A percentile compares a stretch with the other conserved stretches of the same genome.
These are phyloP conservation scores for Aspergillus uvarum DNA, from an alignment of 2,329 filamentous ascomycete genomes.

Conservation along the genomic window DNA sequence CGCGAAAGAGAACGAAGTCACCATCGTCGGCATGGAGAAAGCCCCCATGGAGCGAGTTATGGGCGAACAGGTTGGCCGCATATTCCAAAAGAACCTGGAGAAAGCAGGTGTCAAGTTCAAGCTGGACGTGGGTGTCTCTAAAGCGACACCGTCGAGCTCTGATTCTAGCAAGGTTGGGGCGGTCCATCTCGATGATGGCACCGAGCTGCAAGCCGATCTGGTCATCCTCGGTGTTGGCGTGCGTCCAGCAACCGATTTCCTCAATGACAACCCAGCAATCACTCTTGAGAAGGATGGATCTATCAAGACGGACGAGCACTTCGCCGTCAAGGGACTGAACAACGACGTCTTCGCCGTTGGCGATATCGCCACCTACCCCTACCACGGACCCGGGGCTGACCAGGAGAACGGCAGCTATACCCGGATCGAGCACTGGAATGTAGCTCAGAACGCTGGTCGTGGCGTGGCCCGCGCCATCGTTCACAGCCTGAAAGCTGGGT, in stretches of 20 bases:
- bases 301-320: conserved; percentile 74
- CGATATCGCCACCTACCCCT: conserved; percentile 93
- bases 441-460: conserved; percentile 89
- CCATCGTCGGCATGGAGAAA: conserved; percentile 84
- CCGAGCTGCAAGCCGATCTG: conserved; percentile 77
- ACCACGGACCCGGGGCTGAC: conserved; percentile 81
- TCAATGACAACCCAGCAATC: conserved; percentile 69
- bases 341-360: conserved; percentile 84
- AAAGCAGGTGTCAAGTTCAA: conserved; percentile 87
- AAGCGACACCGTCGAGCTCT: conserved; percentile 69
- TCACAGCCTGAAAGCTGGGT: conserved; percentile 47
- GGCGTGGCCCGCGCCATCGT: conserved; percentile 75
- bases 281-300: conserved; percentile 82
- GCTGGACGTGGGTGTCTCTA: conserved; percentile 77
- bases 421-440: conserved; percentile 98
- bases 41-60: conserved; percentile 83
- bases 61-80: conserved; percentile 74
- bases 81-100: conserved; percentile 77
- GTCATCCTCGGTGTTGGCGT: conserved; percentile 93
- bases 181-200: conserved; percentile 82
- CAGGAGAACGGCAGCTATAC: conserved; percentile 58
- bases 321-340: conserved; percentile 70
- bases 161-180: conserved; percentile 73
- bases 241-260: conserved; percentile 77
- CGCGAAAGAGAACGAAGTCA: conserved; percentile 78